Percentiles rank a stretch among this genome's conserved stretches.
These are phyloP conservation scores for Thalia dealbata DNA, from an alignment of 176 grass and related monocot genomes.

Conservation along the genomic window DNA sequence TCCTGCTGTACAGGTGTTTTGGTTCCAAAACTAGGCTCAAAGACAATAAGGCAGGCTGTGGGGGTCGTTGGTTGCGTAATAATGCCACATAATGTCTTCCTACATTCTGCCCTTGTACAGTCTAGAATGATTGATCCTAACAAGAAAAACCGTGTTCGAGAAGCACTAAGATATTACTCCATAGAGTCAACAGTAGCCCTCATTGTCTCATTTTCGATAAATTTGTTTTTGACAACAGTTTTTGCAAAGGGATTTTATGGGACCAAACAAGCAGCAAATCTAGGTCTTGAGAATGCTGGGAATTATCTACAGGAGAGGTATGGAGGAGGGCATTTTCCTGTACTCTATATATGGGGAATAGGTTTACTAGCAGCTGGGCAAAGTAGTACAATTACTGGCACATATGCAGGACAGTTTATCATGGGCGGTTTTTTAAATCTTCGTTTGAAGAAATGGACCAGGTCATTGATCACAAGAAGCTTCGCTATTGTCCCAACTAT, in stretches of 20 bases:
- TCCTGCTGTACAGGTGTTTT: conserved; percentile 6
- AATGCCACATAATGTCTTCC: conserved; percentile 15
- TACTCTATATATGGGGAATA: conserved; percentile 15
- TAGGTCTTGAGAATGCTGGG: conserved; percentile 15
- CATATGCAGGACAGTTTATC: conserved; percentile 16
- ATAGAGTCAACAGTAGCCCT: conserved; percentile 14
- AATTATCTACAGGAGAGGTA: conserved; percentile 16
- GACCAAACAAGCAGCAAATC: conserved; percentile 8
- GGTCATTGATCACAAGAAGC: conserved; percentile 17
- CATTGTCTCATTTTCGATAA: conserved; percentile 7
- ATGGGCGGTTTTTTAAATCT: conserved; percentile 17
- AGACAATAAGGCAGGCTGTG: conserved; percentile 12
- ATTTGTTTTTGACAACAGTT: conserved; percentile 14
- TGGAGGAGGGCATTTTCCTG: conserved; percentile 3
- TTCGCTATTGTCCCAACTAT: conserved; percentile 15
- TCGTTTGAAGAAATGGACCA: conserved; percentile 11
- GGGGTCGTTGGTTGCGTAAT: conserved; percentile 17
- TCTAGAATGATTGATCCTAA: conserved; percentile 9
- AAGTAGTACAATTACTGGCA: conserved; percentile 12
- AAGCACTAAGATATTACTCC: conserved; percentile 17
- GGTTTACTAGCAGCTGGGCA: conserved; percentile 15
- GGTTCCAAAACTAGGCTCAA: conserved; percentile 14
- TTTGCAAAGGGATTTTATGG: conserved; percentile 19
- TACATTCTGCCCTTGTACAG: conserved; percentile 18
- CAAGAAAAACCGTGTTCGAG: conserved; percentile 9